These are phyloP conservation scores for Trypethelium eluteriae DNA, from an alignment of 495 filamentous ascomycete genomes.

Conservation along the genomic window DNA sequence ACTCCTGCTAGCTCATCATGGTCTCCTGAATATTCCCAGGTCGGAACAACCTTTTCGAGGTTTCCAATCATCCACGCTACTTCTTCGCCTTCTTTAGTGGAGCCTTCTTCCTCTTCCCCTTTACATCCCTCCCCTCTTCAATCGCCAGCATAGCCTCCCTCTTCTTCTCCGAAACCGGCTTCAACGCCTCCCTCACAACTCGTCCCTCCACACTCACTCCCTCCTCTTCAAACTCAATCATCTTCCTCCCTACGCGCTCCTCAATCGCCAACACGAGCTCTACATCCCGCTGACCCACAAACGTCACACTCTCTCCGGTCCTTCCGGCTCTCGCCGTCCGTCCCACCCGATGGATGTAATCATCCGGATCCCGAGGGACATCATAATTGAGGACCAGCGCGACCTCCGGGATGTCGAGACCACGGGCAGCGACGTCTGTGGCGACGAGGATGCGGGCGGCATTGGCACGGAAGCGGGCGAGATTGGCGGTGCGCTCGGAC, in stretches of 20 bases:
- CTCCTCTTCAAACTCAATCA: slow-evolving; percentile 78
- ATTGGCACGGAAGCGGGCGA: slow-evolving; percentile 84
- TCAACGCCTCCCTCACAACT: slow-evolving; percentile 73
- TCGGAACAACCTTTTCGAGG: too few relatives aligned
- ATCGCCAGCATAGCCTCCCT: slow-evolving; percentile 79
- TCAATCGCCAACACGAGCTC: slow-evolving; percentile 82
- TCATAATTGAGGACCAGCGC: slow-evolving; percentile 90
- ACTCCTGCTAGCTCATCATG: too few relatives aligned
- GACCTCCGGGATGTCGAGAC: slow-evolving; percentile 92
- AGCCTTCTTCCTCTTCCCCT: slow-evolving; percentile 61
- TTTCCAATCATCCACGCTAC: background rate
- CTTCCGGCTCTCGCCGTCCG: slow-evolving; percentile 88
- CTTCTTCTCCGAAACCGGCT: slow-evolving; percentile 86
- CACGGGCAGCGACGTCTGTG: slow-evolving; percentile 91
- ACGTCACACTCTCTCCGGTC: slow-evolving; percentile 70
- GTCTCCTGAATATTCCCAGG: too few relatives aligned
- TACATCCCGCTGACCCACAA: slow-evolving; percentile 89
- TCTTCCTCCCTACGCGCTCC: slow-evolving; percentile 65
- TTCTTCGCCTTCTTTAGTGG: slow-evolving; percentile 44
- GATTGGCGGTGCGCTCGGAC: slow-evolving; percentile 70
- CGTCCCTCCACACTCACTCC: slow-evolving; percentile 82
- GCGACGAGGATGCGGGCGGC: slow-evolving; percentile 87
- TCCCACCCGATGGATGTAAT: slow-evolving; percentile 94
- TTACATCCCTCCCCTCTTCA: slow-evolving; percentile 83
- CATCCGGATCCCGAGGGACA: slow-evolving; percentile 88